Evolutionary conservation across 768 basidiomycete genomes (phyloP), one percentile per base, ranked within the genome.

Genomic region (Sistotremastrum suecicum): DNA sequence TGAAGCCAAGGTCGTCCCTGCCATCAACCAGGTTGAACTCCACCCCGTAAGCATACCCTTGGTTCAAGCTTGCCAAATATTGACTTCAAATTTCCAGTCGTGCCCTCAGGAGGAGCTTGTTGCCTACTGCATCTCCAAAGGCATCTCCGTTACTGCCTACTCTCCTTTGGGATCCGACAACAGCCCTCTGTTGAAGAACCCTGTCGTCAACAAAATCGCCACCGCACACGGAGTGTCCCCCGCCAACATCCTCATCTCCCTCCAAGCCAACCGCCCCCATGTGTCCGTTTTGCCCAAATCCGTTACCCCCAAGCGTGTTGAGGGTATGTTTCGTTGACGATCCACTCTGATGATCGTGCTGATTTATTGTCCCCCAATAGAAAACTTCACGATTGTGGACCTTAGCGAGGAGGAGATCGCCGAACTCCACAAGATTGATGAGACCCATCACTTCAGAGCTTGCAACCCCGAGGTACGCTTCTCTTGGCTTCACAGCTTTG

Each of bases 1-100:
- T 50, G 66, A 69, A 36, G 68, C 74, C 44, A 59, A 59, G 20
- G 66, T 80, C 37, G 62, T 80, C 34, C 85, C 84, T 10, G 83
- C 82, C 0, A 78, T 78, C 31, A 87, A 87, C 65, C 87, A 90
- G 64, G 71, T 89, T 47, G 83, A 83, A 60, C 66, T 77, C 34
- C 83, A 84, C 57, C 78, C 20, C 83, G 67, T 80, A 58, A 47
- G 72, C 65, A 39, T 45, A 20, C 20, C 30, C n/a, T 29, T 11
- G 2, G 28, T 37, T 7, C 4, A 3, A n/a, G 11, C n/a, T 1
- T 11, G n/a, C n/a, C n/a, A 29, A 34, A 20, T 43, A 5, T 5
- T 20, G n/a, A 37, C 7, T 5, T 39, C 8, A 1, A 6, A 34
- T 41, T 65, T 7, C 50, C 67, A 78, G 30, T 74, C 77, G 32